Evolutionary conservation across 805 yeast species (phyloP).

Genomic region (Barnettozyma populi): DNA sequence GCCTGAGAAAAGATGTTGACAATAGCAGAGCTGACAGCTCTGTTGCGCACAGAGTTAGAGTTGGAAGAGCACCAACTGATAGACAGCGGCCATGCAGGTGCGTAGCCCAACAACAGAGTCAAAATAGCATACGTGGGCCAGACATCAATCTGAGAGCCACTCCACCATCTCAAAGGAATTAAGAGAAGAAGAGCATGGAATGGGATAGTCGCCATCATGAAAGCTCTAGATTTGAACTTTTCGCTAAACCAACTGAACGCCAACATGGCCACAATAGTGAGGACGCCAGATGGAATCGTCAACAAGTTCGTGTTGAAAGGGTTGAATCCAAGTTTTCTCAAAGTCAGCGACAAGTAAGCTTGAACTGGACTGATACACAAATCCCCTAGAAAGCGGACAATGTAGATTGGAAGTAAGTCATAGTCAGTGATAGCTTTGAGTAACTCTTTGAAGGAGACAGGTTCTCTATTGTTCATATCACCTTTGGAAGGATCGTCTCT

Average conservation of each 20-base stretch:
- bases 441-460: constrained; percentile 36
- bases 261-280: constrained; percentile 34
- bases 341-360: constrained; percentile 42
- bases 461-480: constrained; percentile 59
- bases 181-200: constrained; percentile 31
- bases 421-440: constrained; percentile 40
- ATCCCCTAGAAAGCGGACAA: constrained; percentile 37
- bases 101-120: neutral
- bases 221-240: constrained; percentile 21
- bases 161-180: constrained; percentile 34
- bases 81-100: constrained; percentile 2
- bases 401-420: constrained; percentile 54
- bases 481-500: constrained; percentile 64
- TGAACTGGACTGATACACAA: constrained; percentile 29
- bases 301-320: constrained; percentile 47
- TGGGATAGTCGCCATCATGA: constrained; percentile 25
- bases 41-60: constrained; percentile 51
- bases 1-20: constrained; percentile 62
- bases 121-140: constrained; percentile 29
- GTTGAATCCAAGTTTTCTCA: constrained; percentile 44
- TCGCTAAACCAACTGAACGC: constrained; percentile 36
- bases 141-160: constrained; percentile 19
- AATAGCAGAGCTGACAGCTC: constrained; percentile 60
- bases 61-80: constrained; percentile 48
- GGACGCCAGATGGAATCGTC: constrained; percentile 42